A percentile compares a stretch with the other conserved stretches of the same genome.
Evolutionary conservation across 1,139 yeast species (phyloP).

Genomic region (Pichia sp.): DNA sequence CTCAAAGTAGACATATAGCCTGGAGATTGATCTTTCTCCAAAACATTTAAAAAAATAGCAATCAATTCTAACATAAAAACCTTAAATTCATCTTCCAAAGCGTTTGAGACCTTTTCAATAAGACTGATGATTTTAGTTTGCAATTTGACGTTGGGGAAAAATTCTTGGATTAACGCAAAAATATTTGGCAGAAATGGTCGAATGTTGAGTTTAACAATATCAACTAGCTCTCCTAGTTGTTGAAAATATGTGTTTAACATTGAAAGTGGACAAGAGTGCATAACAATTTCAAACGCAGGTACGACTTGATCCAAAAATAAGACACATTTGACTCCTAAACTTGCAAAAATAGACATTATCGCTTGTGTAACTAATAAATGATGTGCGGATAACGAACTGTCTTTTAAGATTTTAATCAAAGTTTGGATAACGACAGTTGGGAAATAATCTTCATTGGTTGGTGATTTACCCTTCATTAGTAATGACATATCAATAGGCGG

Average conservation of each 20-base stretch:
- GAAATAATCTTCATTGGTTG: slow-evolving; percentile 87
- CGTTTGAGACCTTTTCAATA: slow-evolving; percentile 77
- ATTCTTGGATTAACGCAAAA: slow-evolving; percentile 70
- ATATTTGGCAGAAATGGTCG: slow-evolving; percentile 74
- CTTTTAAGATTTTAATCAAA: slow-evolving; percentile 74
- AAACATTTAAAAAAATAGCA: slow-evolving; percentile 66
- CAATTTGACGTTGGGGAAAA: slow-evolving; percentile 58
- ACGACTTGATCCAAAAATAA: slow-evolving; percentile 79
- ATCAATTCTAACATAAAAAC: slow-evolving; percentile 72
- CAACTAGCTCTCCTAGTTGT: slow-evolving; percentile 72
- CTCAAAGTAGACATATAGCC: slow-evolving; percentile 63
- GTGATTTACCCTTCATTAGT: slow-evolving; percentile 90
- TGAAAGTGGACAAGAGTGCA: slow-evolving; percentile 76
- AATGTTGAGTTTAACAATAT: slow-evolving; percentile 84
- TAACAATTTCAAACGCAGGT: slow-evolving; percentile 80
- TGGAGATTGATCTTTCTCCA: slow-evolving; percentile 69
- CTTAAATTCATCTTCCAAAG: slow-evolving; percentile 89
- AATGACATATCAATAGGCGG: slow-evolving; percentile 88
- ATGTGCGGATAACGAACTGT: slow-evolving; percentile 75
- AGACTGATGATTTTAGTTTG: slow-evolving; percentile 76
- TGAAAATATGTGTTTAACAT: slow-evolving; percentile 87
- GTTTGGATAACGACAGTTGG: slow-evolving; percentile 92
- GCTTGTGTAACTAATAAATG: slow-evolving; percentile 91
- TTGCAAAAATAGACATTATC: slow-evolving; percentile 81
- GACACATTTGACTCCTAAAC: slow-evolving; percentile 82